These are phyloP conservation scores for Cordyceps sp. DNA, from an alignment of 2,329 filamentous ascomycete species.

Conservation along the genomic window DNA sequence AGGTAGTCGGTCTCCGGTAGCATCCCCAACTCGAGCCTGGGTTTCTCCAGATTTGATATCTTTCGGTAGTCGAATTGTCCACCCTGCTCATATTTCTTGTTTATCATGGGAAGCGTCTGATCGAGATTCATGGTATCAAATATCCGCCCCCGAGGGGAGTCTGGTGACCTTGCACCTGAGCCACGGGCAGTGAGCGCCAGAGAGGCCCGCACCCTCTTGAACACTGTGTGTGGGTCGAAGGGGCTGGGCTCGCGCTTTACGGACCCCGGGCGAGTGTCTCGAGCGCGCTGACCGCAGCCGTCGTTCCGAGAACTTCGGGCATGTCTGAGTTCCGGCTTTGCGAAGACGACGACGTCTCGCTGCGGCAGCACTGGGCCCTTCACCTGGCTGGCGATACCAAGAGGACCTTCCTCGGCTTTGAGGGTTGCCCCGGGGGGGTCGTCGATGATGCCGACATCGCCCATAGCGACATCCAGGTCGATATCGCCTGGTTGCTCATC, in stretches of 20 bases:
- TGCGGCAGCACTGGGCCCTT: slow-evolving; percentile 6
- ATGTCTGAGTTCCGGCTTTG: slow-evolving; percentile 43
- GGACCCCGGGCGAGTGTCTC: slow-evolving; percentile 13
- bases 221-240: slow-evolving; percentile 40
- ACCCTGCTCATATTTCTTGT: slow-evolving; percentile 40
- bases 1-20: slow-evolving; percentile 31
- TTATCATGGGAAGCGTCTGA: slow-evolving; percentile 30
- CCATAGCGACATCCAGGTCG: slow-evolving; percentile 18
- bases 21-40: slow-evolving; percentile 13
- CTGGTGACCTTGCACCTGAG: slow-evolving; percentile 7
- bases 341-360: slow-evolving; percentile 25
- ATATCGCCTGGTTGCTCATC: slow-evolving; percentile 39
- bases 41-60: slow-evolving; percentile 13
- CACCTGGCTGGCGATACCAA: slow-evolving; percentile 4
- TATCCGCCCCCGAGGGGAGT: slow-evolving; percentile 21
- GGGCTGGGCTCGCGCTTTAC: slow-evolving; percentile 38
- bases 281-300: slow-evolving; percentile 15
- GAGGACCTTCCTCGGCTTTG: slow-evolving; percentile 5
- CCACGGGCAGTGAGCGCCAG: slow-evolving; percentile 11
- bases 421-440: slow-evolving; percentile 4
- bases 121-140: slow-evolving; percentile 40
- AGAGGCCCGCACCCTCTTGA: slow-evolving; percentile 37
- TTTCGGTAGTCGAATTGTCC: slow-evolving; percentile 32
- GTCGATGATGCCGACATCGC: slow-evolving; percentile 6
- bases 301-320: slow-evolving; percentile 35